Evolutionary conservation across 176 grass and related monocot genomes (phyloP).

Genomic region (Aegilops speltoides): DNA sequence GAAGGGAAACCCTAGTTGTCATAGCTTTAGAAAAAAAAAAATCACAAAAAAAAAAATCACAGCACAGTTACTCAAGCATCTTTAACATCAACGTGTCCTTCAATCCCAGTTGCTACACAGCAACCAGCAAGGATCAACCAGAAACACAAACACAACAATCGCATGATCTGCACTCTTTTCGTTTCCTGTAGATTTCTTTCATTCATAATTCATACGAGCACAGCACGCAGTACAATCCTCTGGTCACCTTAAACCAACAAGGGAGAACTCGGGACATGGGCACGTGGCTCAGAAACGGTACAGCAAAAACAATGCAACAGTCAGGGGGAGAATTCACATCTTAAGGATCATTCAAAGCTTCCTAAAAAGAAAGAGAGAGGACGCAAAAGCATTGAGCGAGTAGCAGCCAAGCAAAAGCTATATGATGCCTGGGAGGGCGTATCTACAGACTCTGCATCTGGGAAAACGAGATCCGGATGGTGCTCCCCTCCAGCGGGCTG

Average conservation of each 20-base stretch:
- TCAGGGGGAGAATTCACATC: slow-evolving; percentile 39
- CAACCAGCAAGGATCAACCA: background rate
- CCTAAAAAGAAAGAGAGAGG: slow-evolving; percentile 11
- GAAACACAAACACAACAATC: background rate
- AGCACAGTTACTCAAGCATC: too few species aligned
- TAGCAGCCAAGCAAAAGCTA: background rate
- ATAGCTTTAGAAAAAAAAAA: too few species aligned
- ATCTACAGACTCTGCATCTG: slow-evolving; percentile 84
- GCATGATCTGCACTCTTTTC: background rate
- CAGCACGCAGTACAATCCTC: background rate
- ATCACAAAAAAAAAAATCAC: too few species aligned
- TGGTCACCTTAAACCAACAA: background rate
- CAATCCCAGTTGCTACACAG: background rate
- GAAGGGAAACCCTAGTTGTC: too few species aligned
- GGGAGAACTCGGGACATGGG: background rate
- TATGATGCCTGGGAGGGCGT: background rate
- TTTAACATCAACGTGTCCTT: too few species aligned
- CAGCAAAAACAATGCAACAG: slow-evolving; percentile 23
- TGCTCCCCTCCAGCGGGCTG: slow-evolving; percentile 61
- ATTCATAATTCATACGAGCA: background rate
- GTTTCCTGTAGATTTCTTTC: background rate
- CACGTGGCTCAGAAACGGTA: background rate
- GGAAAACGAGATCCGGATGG: slow-evolving; percentile 86
- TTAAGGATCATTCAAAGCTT: slow-evolving; percentile 16
- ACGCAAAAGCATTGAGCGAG: background rate